A percentile compares a stretch with the other conserved stretches of the same genome.
Evolutionary conservation across 495 filamentous ascomycete genomes (phyloP).

Genomic region (Xylaria acuta): DNA sequence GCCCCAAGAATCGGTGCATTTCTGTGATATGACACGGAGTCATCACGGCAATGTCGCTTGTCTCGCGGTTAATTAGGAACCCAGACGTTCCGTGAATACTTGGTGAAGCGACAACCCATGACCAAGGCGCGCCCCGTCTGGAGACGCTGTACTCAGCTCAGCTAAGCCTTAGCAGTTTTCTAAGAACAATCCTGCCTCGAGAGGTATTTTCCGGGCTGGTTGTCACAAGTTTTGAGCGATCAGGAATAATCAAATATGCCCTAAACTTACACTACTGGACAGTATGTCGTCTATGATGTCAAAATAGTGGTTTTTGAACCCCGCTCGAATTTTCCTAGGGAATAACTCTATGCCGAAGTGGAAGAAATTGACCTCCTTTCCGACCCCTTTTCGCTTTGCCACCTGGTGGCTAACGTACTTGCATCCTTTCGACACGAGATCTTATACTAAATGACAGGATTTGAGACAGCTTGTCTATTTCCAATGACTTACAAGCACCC

Average conservation of each 20-base stretch:
- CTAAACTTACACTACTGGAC: background rate
- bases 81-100: background rate
- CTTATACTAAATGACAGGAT: background rate
- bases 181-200: background rate
- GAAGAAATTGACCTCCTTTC: background rate
- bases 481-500: background rate
- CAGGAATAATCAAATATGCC: too few relatives aligned
- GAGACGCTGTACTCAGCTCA: background rate
- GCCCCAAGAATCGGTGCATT: background rate
- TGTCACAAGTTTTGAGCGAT: background rate
- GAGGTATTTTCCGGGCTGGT: background rate
- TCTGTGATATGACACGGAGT: background rate
- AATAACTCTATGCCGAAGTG: background rate
- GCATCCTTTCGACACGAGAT: background rate
- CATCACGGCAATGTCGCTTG: background rate
- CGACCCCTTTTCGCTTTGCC: background rate
- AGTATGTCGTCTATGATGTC: background rate
- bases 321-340: background rate
- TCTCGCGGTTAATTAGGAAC: background rate
- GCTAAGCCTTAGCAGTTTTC: background rate
- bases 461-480: background rate
- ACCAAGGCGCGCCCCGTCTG: background rate
- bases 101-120: background rate
- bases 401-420: background rate
- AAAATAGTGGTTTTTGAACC: background rate